Evolutionary conservation across 805 yeast genomes (phyloP).

Genomic region (Hanseniaspora vineae): DNA sequence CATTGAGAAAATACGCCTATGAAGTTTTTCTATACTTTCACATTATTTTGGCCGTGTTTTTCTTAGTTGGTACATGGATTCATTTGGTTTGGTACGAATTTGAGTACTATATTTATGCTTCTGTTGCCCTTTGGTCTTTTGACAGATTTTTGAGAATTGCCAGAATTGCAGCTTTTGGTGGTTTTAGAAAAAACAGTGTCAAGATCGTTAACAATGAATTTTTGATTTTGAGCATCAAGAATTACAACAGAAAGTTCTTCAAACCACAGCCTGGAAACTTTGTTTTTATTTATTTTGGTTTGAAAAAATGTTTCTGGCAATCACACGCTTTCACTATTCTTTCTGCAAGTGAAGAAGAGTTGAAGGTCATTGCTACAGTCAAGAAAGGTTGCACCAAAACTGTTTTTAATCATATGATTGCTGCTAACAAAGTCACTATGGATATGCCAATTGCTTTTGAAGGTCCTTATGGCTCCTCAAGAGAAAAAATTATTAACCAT

Average conservation of each 20-base stretch:
- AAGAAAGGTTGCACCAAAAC: slow-evolving; percentile 4
- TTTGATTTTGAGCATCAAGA: slow-evolving; percentile 1
- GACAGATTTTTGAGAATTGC: slow-evolving; percentile 46
- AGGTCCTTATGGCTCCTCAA: slow-evolving; percentile 5
- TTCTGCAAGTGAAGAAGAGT: not conserved
- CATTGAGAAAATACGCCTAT: slow-evolving; percentile 31
- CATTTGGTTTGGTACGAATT: slow-evolving; percentile 32
- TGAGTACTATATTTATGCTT: slow-evolving; percentile 36
- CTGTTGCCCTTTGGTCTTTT: slow-evolving; percentile 52
- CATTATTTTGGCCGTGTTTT: slow-evolving; percentile 29
- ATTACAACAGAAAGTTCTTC: slow-evolving; percentile 3
- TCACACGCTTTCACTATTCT: slow-evolving; percentile 5
- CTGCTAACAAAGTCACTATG: not conserved
- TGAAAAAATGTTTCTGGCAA: slow-evolving; percentile 4
- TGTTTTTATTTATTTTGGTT: slow-evolving; percentile 2
- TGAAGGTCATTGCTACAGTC: slow-evolving; percentile 2
- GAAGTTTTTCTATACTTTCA: slow-evolving; percentile 31
- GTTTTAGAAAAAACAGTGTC: slow-evolving; percentile 2
- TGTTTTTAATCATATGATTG: not conserved
- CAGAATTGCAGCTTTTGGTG: slow-evolving; percentile 25
- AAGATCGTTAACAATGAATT: not conserved
- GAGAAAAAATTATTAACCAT: not conserved
- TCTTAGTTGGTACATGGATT: slow-evolving; percentile 31
- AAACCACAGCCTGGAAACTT: slow-evolving; percentile 3
- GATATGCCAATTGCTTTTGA: slow-evolving; percentile 1